A percentile compares a stretch with the other conserved stretches of the same genome.
Evolutionary conservation across 2,329 filamentous ascomycete species (phyloP).

Genomic region (Fusarium proliferatum): DNA sequence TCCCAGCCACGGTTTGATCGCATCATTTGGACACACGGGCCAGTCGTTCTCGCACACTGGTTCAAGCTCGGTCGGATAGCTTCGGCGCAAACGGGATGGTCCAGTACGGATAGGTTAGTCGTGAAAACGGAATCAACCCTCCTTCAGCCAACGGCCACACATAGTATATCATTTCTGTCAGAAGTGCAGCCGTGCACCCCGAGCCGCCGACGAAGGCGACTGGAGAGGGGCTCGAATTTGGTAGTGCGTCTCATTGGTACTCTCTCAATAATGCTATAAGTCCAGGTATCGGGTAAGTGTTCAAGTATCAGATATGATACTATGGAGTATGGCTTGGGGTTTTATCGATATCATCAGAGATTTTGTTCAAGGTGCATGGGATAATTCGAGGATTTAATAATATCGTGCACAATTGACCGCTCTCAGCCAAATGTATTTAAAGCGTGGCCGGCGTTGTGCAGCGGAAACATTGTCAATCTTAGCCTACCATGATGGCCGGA

Average conservation of each 20-base stretch:
- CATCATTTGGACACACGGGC: slow-evolving; percentile 44
- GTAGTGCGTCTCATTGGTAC: not conserved
- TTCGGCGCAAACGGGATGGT: slow-evolving; percentile 18
- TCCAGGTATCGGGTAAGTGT: not conserved
- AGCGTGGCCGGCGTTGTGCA: not conserved
- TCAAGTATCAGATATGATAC: not conserved
- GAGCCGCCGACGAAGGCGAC: not conserved
- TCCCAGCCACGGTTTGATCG: slow-evolving; percentile 26
- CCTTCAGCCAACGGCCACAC: slow-evolving; percentile 20
- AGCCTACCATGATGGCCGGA: not conserved
- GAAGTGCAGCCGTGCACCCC: not conserved
- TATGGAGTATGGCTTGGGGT: not conserved
- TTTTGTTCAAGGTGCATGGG: too few species aligned
- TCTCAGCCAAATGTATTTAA: too few species aligned
- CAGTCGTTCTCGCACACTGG: slow-evolving; percentile 45
- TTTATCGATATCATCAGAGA: not conserved
- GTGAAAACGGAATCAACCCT: not conserved
- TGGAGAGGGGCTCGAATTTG: not conserved
- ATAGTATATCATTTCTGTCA: slow-evolving; percentile 17
- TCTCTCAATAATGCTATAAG: not conserved
- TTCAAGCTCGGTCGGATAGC: slow-evolving; percentile 10
- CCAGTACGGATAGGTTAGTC: not conserved
- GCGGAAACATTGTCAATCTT: not conserved
- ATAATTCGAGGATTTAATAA: not conserved
- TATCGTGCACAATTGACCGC: not conserved